Evolutionary conservation across 177 flowering plant species (phyloP), one percentile per base, ranked within the genome.

Genomic region (Vitis hybrid): DNA sequence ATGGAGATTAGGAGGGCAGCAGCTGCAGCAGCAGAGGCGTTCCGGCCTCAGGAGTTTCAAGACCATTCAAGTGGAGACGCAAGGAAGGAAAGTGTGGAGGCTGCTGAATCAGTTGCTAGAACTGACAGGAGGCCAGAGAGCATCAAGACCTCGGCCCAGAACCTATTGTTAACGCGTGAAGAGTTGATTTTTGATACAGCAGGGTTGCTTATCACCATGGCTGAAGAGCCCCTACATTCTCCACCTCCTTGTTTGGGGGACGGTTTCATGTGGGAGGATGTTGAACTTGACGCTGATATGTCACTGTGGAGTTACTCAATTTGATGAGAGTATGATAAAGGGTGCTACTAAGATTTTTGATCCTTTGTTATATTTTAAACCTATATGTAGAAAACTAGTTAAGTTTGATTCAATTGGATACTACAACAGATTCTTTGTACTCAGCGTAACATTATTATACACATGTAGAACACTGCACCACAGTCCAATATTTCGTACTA

Each of bases 1-100:
- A 24, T 32, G 64, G 91, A 82, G 10, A 85, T 87, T 1, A 72
- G 78, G 71, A 62, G 67, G 69, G 85, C 85, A 0, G 91, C 89
- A 0, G 79, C 78, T 1, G 82, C 76, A 75, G 88, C 85, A 0
- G 88, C 87, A 0, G 77, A 80, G 32, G 68, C 46, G 51, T 79
- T 79, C 11, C 52, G 77, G 51, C 76, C 75, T 10, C 40, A 11
- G 12, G 71, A 68, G 24, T 11, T n/a, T 8, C 77, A 4, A 1
- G 79, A 15, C 11, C 64, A 6, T 10, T 17, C 69, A 6, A 15
- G 3, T 4, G 17, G 11, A 17, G 60, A 46, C 12, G 57, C 9
- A 3, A 14, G 50, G 50, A 18, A 21, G 60, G 46, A 49, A 14
- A 54, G 3, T 21, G 3, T 10, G 40, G 61, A 40, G 19, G 68